phyloP scores from a whole-genome alignment of 495 filamentous ascomycete species.

The Amorphotheca resinae region DNA sequence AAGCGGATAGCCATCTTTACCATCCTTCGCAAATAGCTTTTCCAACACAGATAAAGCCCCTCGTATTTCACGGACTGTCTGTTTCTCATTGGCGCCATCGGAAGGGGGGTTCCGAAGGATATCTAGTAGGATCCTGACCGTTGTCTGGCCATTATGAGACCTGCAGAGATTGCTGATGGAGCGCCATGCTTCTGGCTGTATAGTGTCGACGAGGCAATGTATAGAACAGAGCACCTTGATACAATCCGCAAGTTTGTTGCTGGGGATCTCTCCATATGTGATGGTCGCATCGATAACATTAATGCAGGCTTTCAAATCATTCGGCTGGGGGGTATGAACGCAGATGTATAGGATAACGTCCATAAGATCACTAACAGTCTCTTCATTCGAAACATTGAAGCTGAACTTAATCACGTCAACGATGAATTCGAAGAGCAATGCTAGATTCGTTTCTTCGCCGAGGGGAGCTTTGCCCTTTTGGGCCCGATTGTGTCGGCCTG shows the following conservation, averaged over 20 bases:
- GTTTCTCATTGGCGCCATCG: constrained; percentile 36
- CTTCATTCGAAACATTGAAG: constrained; percentile 57
- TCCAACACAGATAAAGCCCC: constrained; percentile 58
- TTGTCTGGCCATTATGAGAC: constrained; percentile 65
- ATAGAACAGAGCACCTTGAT: constrained; percentile 74
- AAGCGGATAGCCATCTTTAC: constrained; percentile 48
- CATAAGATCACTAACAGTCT: constrained; percentile 54
- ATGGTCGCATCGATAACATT: constrained; percentile 67
- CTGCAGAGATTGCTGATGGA: constrained; percentile 64
- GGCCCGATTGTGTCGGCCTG: constrained; percentile 27
- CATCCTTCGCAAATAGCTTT: constrained; percentile 47
- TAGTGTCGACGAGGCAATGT: constrained; percentile 56
- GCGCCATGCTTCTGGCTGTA: constrained; percentile 62
- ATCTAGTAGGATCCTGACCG: constrained; percentile 50
- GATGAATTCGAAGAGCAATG: constrained; percentile 57
- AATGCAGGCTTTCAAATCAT: constrained; percentile 65
- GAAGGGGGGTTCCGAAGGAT: constrained; percentile 41
- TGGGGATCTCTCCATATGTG: constrained; percentile 66
- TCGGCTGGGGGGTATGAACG: constrained; percentile 56
- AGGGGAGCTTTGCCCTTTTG: constrained; percentile 33
- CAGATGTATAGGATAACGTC: constrained; percentile 58
- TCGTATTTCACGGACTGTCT: constrained; percentile 48
- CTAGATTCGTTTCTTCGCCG: constrained; percentile 56
- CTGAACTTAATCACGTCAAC: constrained; percentile 78
- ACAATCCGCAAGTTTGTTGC: constrained; percentile 49